Base-by-base conservation (phyloP, 2,329 filamentous ascomycete genomes). In the Rutstroemia sydowiana region DNA sequence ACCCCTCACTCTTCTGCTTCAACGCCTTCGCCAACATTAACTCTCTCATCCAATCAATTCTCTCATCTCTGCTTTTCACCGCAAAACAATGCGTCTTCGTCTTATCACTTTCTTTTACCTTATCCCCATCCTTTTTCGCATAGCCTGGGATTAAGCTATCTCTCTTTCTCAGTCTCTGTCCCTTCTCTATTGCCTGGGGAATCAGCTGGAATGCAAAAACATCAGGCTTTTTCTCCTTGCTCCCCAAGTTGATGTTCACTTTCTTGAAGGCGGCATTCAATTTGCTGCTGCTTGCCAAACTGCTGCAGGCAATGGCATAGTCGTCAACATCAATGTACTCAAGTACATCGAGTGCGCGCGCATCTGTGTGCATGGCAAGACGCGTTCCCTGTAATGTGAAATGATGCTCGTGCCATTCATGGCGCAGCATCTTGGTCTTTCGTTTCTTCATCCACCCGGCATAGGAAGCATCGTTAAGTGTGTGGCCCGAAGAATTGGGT, bases 1-100 rank as follows among this genome's bases (percentile, higher is more conserved):
- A 92, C 16, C 88, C 88, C 61, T 89, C 84, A 43, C 81, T 83
- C 77, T 91, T 93, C 70, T 89, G 85, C 74, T 84, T 87, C 66
- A 89, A 73, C 16, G 88, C 88, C 73, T 93, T 93, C 49, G 88
- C 88, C 42, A 95, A 80, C 88, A 95, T 95, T 55, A 95, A 73
- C 76, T 95, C 88, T 50, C 88, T 78, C 88, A 95, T 95, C 93
- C 93, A 98, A 68, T 96, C 92, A 63, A 97, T 96, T 56, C 92
- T 80, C 66, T 96, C 88, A 65, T 96, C 88, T 13, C 90, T 80
- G 62, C 77, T 82, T 71, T 85, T 86, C 61, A 96, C 92, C 0
- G 92, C 88, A 67, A 97, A 97, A 67, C 97, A 89, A 65, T 97
- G 92, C 41, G 88, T 87, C 76, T 95, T 96, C 62, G 81, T 82